Base-by-base conservation (phyloP, 495 filamentous ascomycete species). In the Penicillium goetzii region DNA sequence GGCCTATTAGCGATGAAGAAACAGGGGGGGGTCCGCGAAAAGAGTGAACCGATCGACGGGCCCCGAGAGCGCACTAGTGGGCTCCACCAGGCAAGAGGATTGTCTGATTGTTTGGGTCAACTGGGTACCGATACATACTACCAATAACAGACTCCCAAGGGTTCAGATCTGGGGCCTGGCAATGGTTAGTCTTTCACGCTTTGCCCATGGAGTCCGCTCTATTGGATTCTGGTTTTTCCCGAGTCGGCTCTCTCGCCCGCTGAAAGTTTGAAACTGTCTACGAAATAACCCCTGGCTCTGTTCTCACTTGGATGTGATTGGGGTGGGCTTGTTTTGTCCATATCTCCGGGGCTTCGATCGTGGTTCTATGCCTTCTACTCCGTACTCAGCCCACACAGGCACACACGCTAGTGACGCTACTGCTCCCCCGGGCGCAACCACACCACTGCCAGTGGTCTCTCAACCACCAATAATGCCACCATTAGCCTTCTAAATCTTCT, bases 1-100 rank as follows among this genome's bases (percentile, higher is more conserved):
- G 26, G 32, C 65, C 65, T 68, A 61, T 68, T 67, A 30, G 61
- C 61, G 40, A 57, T 63, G 58, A 53, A 67, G 61, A 63, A 60
- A 56, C 64, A 58, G 60, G 61, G 61, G 61, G 61, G 61, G 58
- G 19, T 43, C 41, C 49, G 45, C 30, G 41, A 50, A 52, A 30
- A 19, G 47, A 62, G 26, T 43, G 19, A 32, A 50, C 34, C 60
- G 60, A 62, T 62, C 60, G 60, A 62, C 60, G 41, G 60, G 23
- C 60, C 43, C 54, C 60, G 23, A 57, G 32, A 55, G 33, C 14
- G 32, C 54, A 33, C 60, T 62, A 62, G 32, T 30, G 23, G 26
- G 36, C 41, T 43, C 60, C 43, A 62, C 45, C 43, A 41, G 11
- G 14, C 5, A n/a, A 45, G 25, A 17, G 8, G 45, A 25, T 26